Percentiles rank a stretch among this genome's conserved stretches.
phyloP scores from a whole-genome alignment of 768 basidiomycete genomes.

The Amanita muscaria region DNA sequence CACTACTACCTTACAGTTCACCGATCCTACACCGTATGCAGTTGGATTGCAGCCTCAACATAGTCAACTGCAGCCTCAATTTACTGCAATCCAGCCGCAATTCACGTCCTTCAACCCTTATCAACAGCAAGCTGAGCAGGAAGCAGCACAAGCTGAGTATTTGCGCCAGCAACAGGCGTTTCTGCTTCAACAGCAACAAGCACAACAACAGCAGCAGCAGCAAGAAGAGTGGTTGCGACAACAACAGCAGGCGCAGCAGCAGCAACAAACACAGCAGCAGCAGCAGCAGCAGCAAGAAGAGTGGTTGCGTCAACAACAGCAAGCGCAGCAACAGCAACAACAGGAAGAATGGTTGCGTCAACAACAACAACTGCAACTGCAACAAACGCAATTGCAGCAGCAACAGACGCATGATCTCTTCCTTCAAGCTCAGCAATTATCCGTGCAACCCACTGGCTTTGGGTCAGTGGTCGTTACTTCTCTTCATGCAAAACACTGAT shows the following conservation, averaged over 20 bases:
- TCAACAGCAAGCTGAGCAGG: constrained; percentile 88
- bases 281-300: constrained; percentile 54
- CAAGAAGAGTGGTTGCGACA: too few relatives aligned
- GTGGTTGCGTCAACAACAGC: constrained; percentile 35
- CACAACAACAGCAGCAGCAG: constrained; percentile 48
- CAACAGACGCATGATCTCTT: constrained; percentile 41
- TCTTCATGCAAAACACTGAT: constrained; percentile 12
- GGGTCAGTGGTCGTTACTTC: constrained; percentile 39
- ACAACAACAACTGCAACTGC: constrained; percentile 34
- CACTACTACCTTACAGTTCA: constrained; percentile 55
- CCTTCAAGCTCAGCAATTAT: constrained; percentile 34
- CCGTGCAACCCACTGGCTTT: constrained; percentile 66
- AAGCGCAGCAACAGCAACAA: constrained; percentile 41
- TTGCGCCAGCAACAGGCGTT: constrained; percentile 66
- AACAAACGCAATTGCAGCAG: constrained; percentile 44
- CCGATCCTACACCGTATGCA: constrained; percentile 52
- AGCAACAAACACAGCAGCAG: constrained; percentile 45
- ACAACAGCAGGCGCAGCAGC: constrained; percentile 53
- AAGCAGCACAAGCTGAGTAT: constrained; percentile 76
- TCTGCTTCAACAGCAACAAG: constrained; percentile 41
- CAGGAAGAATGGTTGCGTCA: constrained; percentile 36
- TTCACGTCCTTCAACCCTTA: constrained; percentile 93
- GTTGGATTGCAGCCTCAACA: constrained; percentile 47
- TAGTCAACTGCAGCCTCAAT: constrained; percentile 64
- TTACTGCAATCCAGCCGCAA: constrained; percentile 69